phyloP scores from a whole-genome alignment of 352 stramenopile species.

The Blastocystis hominis region DNA sequence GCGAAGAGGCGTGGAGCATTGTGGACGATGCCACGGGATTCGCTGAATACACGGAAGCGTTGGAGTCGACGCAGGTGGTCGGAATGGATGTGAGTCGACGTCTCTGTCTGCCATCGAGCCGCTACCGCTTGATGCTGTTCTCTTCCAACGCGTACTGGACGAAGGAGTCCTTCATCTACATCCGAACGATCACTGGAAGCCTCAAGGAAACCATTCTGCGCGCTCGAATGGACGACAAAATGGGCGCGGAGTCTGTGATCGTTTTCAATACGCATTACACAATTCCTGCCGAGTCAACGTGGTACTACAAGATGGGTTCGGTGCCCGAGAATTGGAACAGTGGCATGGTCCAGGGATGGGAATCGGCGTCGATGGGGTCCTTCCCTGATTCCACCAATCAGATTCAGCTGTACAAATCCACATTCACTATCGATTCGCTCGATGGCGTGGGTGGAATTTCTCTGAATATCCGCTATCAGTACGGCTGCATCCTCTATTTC shows the following conservation, averaged over 20 bases:
- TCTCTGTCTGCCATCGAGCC: background rate
- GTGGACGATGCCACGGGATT: background rate
- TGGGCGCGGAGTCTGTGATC: background rate
- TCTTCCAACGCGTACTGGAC: background rate
- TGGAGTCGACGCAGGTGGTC: background rate
- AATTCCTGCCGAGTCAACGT: background rate
- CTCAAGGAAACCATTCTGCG: background rate
- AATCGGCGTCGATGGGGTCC: background rate
- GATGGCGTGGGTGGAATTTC: background rate
- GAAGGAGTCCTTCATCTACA: background rate
- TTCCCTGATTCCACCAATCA: background rate
- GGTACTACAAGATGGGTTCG: conserved; percentile 29
- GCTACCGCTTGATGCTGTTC: background rate
- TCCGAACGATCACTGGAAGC: background rate
- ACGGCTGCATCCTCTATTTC: background rate
- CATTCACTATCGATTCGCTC: background rate
- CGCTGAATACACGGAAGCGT: background rate
- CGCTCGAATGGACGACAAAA: background rate
- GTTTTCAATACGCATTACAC: background rate
- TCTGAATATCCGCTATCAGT: background rate
- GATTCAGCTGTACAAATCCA: background rate
- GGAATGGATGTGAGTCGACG: background rate
- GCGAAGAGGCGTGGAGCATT: background rate
- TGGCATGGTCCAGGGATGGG: background rate
- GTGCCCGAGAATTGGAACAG: background rate